These are phyloP conservation scores for Lichtheimia corymbifera DNA, from an alignment of 371 early-diverging fungal species.

Conservation along the genomic window DNA sequence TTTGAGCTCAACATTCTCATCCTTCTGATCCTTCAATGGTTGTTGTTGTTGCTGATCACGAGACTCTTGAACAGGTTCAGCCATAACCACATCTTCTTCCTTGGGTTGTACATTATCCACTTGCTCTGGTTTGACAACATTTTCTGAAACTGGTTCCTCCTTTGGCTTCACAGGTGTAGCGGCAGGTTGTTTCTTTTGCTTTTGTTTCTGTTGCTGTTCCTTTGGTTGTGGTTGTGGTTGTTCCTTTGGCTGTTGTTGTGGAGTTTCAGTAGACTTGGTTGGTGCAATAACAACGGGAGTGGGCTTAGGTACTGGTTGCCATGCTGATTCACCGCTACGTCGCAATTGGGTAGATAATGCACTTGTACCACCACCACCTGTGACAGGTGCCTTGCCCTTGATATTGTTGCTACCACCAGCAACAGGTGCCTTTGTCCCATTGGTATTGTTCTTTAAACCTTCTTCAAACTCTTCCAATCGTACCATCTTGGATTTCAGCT, in stretches of 20 bases:
- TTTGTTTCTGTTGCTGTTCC: constrained; percentile 4
- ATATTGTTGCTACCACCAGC: constrained; percentile 17
- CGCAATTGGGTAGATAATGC: constrained; percentile 5
- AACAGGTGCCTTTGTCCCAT: constrained; percentile 16
- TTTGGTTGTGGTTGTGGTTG: neutral
- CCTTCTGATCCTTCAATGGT: too few relatives aligned
- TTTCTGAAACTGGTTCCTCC: neutral
- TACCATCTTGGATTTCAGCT: constrained; percentile 42
- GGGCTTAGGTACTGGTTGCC: constrained; percentile 4
- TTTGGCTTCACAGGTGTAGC: neutral
- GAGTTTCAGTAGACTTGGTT: neutral
- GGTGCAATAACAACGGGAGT: neutral
- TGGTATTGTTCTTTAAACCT: constrained; percentile 26
- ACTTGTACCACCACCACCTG: constrained; percentile 7
- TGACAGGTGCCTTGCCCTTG: constrained; percentile 16
- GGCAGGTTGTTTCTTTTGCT: constrained; percentile 6
- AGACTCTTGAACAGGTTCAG: too few relatives aligned
- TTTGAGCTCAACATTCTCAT: too few relatives aligned
- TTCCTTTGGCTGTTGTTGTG: constrained; percentile 8
- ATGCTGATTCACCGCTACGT: constrained; percentile 2
- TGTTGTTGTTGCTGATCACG: too few relatives aligned
- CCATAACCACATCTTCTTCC: too few relatives aligned
- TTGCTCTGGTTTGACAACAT: too few relatives aligned
- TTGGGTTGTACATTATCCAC: too few relatives aligned
- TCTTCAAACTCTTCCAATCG: constrained; percentile 47